These are phyloP conservation scores for Dissoconium aciculare DNA, from an alignment of 2,329 filamentous ascomycete species.

Conservation along the genomic window DNA sequence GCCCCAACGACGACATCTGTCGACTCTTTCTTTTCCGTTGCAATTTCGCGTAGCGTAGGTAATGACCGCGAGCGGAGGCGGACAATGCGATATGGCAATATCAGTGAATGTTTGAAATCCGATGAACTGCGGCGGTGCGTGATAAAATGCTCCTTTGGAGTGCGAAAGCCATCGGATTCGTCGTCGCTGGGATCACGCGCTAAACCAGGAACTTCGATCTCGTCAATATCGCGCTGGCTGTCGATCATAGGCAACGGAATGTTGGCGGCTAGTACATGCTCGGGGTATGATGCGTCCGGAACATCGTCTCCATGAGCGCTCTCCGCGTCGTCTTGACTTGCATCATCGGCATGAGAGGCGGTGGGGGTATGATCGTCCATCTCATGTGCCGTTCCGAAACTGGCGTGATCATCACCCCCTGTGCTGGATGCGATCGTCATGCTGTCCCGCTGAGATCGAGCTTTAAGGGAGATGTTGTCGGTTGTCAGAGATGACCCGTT, in stretches of 20 bases:
- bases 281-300: conserved; percentile 28
- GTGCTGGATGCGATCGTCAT: conserved; percentile 1
- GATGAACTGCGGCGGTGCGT: neutral
- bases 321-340: neutral
- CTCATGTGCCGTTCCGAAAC: conserved; percentile 11
- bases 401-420: conserved; percentile 12
- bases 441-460: conserved; percentile 3
- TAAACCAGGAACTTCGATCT: conserved; percentile 66
- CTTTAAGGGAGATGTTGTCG: neutral
- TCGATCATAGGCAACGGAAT: conserved; percentile 54
- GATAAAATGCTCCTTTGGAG: conserved; percentile 11
- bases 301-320: conserved; percentile 6
- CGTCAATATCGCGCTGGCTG: conserved; percentile 52
- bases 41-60: no score
- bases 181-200: conserved; percentile 48
- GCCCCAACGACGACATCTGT: no score
- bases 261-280: conserved; percentile 35
- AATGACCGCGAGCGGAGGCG: no score
- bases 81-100: no score
- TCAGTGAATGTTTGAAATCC: neutral
- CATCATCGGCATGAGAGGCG: conserved; percentile 1
- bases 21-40: no score
- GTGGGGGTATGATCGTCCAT: conserved; percentile 4
- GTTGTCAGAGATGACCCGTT: conserved; percentile 6
- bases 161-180: conserved; percentile 2